phyloP scores from a whole-genome alignment of 345 rosid genomes.

The Bruguiera sexangula region DNA sequence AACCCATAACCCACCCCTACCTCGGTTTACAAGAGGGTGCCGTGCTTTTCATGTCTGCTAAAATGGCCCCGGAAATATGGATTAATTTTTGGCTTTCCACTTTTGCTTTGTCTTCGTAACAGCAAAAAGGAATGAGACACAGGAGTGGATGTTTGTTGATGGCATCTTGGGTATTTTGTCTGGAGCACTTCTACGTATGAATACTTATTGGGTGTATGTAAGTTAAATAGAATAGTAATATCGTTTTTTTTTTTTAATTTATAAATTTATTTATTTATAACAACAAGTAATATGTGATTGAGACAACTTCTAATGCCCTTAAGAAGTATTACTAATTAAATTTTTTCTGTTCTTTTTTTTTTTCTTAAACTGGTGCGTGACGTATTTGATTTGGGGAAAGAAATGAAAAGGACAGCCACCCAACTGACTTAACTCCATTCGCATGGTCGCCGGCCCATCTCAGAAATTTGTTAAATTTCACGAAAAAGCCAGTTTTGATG shows the following conservation, averaged over 20 bases:
- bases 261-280: no score
- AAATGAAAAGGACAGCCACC: conserved; percentile 41
- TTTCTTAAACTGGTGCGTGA: not conserved
- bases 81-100: conserved; percentile 18
- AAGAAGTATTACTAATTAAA: no score
- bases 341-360: no score
- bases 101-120: conserved; percentile 29
- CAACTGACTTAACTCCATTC: conserved; percentile 11
- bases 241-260: no score
- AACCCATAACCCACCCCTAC: conserved; percentile 11
- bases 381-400: conserved; percentile 34
- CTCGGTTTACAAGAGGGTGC: conserved; percentile 1
- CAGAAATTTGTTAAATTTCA: not conserved
- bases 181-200: no score
- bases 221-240: not conserved
- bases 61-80: conserved; percentile 30
- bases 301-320: no score
- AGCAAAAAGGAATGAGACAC: conserved; percentile 14
- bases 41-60: conserved; percentile 28
- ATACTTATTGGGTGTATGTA: no score
- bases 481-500: not conserved
- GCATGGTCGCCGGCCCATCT: conserved; percentile 7
- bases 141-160: conserved; percentile 9
- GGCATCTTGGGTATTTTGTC: not conserved
- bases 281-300: no score